A percentile compares a stretch with the other conserved stretches of the same genome.
These are phyloP conservation scores for Apiospora hydei DNA, from an alignment of 2,329 filamentous ascomycete species.

Conservation along the genomic window DNA sequence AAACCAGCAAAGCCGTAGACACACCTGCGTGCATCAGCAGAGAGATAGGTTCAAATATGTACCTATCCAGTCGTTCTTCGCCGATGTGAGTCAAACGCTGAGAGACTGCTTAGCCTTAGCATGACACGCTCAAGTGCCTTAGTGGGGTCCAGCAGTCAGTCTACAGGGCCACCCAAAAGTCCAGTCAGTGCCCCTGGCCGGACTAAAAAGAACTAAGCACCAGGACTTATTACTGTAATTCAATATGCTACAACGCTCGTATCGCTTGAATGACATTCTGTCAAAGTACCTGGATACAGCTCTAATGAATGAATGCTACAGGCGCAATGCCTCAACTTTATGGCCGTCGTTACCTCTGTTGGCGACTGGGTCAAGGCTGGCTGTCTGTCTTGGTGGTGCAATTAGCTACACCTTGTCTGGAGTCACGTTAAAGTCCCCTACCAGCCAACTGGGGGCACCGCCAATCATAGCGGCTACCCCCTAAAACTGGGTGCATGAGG, in stretches of 20 bases:
- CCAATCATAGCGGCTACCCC: conserved; percentile 11
- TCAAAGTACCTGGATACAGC: too few species aligned
- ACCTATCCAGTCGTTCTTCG: background rate
- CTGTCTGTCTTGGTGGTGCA: too few species aligned
- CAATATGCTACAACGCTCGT: too few species aligned
- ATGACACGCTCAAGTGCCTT: background rate
- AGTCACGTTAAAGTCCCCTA: background rate
- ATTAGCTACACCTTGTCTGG: too few species aligned
- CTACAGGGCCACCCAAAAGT: background rate
- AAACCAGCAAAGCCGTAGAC: background rate
- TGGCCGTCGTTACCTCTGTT: too few species aligned
- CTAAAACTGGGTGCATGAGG: background rate
- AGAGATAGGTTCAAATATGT: background rate
- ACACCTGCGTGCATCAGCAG: background rate
- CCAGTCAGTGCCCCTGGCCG: background rate
- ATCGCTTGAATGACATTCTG: too few species aligned
- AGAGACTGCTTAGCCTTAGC: background rate
- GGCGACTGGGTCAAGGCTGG: too few species aligned
- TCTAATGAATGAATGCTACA: too few species aligned
- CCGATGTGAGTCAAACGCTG: conserved; percentile 11
- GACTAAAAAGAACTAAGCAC: background rate
- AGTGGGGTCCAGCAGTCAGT: conserved; percentile 6
- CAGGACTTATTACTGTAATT: background rate
- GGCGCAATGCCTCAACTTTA: too few species aligned
- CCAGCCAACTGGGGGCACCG: background rate